Percentiles rank a stretch among this genome's conserved stretches.
Conservation (phyloP, 352 stramenopile genomes). For the Thalassiosira oceanica region DNA sequence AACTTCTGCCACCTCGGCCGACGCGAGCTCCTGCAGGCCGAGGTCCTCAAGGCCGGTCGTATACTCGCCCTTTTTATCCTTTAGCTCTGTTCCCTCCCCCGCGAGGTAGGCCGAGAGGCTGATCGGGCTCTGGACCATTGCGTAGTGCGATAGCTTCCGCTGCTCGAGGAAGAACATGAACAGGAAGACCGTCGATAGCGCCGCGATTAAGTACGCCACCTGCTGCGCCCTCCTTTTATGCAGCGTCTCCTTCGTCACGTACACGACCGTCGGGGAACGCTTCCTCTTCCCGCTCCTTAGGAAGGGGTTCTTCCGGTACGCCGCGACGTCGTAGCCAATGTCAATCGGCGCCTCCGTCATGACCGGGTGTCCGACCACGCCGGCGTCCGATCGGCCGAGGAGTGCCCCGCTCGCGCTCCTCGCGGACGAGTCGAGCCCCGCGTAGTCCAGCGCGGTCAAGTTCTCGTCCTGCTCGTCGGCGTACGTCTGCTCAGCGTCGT, state of each 20-base stretch:
- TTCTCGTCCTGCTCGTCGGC: background rate
- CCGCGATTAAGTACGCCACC: slow-evolving; percentile 15
- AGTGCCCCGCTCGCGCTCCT: no score
- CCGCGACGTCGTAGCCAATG: slow-evolving; percentile 21
- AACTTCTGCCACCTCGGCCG: background rate
- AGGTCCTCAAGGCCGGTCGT: slow-evolving; percentile 1
- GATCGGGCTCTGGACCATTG: slow-evolving; percentile 35
- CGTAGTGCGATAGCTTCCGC: slow-evolving; percentile 38
- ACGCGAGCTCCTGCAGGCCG: background rate
- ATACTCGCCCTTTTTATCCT: background rate
- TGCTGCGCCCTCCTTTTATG: slow-evolving; percentile 23
- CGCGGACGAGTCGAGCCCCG: background rate
- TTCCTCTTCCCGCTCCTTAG: slow-evolving; percentile 5
- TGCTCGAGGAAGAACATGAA: slow-evolving; percentile 38
- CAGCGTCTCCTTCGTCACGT: slow-evolving; percentile 11
- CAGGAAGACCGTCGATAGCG: slow-evolving; percentile 15
- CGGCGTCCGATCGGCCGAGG: background rate
- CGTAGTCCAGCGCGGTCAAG: no score
- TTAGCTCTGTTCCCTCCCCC: slow-evolving; percentile 14
- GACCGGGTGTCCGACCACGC: slow-evolving; percentile 25
- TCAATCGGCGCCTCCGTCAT: slow-evolving; percentile 21
- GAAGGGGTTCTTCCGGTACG: background rate
- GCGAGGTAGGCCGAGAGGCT: slow-evolving; percentile 34
- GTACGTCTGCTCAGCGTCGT: background rate
- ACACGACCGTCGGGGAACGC: slow-evolving; percentile 6